phyloP scores from a whole-genome alignment of 331 rosid species.

The Arachis monticola region DNA sequence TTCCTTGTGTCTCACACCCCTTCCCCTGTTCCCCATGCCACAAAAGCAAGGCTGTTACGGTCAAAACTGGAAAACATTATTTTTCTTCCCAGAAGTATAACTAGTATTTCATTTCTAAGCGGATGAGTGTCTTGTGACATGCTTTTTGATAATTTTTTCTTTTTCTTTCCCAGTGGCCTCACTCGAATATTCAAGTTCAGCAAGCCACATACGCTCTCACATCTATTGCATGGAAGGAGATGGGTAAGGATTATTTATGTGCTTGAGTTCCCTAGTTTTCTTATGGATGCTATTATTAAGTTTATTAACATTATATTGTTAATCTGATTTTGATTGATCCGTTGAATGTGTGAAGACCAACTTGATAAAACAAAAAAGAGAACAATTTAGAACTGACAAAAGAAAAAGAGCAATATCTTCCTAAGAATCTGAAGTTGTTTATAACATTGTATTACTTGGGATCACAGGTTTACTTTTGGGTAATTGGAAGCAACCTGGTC shows the following conservation, averaged over 20 bases:
- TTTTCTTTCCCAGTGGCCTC: conserved; percentile 69
- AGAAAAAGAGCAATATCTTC: conserved; percentile 16
- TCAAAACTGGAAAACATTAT: conserved; percentile 12
- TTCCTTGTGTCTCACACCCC: too few relatives aligned
- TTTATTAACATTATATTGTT: conserved; percentile 2
- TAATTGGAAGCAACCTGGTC: conserved; percentile 83
- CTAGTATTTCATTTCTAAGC: conserved; percentile 18
- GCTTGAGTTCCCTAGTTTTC: conserved; percentile 22
- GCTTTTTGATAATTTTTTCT: conserved; percentile 27
- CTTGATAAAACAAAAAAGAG: conserved; percentile 11
- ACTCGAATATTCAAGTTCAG: conserved; percentile 94
- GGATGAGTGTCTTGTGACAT: conserved; percentile 11
- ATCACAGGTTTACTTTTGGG: conserved; percentile 95
- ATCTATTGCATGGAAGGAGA: conserved; percentile 72
- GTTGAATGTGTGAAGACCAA: conserved; percentile 15
- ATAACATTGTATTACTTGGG: conserved; percentile 18
- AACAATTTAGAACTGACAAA: conserved; percentile 17
- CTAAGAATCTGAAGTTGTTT: conserved; percentile 32
- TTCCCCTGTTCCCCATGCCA: background rate
- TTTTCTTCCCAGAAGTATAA: conserved; percentile 20
- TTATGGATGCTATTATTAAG: background rate
- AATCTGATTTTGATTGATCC: conserved; percentile 14
- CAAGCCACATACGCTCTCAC: conserved; percentile 66
- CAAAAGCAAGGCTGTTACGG: background rate
- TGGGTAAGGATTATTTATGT: conserved; percentile 72